These are phyloP conservation scores for Tetradesmus obliquus DNA, from an alignment of 139 green algal genomes.

Conservation along the genomic window DNA sequence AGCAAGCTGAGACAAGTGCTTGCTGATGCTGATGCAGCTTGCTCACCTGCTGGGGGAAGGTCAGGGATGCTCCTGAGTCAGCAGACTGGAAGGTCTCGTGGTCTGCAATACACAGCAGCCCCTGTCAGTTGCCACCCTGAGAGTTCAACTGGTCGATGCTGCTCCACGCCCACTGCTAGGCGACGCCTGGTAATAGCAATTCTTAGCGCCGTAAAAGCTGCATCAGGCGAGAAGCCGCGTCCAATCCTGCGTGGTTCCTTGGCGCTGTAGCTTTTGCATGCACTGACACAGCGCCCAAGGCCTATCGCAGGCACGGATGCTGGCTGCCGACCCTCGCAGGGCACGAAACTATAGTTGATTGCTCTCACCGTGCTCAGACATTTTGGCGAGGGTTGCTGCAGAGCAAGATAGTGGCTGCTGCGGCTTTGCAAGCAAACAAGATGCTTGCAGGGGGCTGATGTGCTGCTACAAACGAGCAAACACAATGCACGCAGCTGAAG, in stretches of 20 bases:
- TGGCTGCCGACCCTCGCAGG: not conserved
- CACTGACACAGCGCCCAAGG: conserved; percentile 1
- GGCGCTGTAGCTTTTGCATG: conserved; percentile 1
- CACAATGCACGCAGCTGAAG: not conserved
- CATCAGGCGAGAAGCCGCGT: not conserved
- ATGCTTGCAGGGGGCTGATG: not conserved
- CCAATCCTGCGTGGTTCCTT: not conserved
- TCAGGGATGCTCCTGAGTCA: conserved; percentile 90
- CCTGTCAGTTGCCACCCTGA: not conserved
- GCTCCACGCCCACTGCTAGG: not conserved
- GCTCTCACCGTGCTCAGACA: conserved; percentile 32
- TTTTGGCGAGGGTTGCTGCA: not conserved
- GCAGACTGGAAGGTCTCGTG: conserved; percentile 54
- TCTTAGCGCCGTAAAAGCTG: not conserved
- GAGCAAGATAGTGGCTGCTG: conserved; percentile 4
- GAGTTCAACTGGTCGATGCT: not conserved
- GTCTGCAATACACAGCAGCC: conserved; percentile 11
- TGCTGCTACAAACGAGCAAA: conserved; percentile 1
- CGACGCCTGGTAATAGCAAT: not conserved
- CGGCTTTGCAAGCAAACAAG: conserved; percentile 1
- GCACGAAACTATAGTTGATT: not conserved
- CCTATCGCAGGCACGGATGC: not conserved
- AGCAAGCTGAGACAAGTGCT: not conserved
- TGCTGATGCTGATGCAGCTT: not conserved
- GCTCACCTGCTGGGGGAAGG: conserved; percentile 81